Conservation (phyloP, 805 yeast genomes). For the Saccharomycopsis amapae region DNA sequence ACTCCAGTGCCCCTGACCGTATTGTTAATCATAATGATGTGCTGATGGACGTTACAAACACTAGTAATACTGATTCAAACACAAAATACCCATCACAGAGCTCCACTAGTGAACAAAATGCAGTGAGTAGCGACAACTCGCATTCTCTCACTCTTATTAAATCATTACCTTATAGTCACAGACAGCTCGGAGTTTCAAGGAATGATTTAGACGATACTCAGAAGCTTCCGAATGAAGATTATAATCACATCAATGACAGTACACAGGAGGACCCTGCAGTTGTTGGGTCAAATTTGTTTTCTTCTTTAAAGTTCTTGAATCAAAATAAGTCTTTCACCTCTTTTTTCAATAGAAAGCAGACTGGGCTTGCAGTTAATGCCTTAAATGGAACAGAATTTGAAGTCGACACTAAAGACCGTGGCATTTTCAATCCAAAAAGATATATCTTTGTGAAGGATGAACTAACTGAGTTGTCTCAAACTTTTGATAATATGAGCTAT, state of each 20-base stretch:
- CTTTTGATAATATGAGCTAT: conserved; percentile 86
- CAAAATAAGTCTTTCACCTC: conserved; percentile 1
- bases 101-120: neutral
- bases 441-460: conserved; percentile 48
- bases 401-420: neutral
- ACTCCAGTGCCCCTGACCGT: too few species aligned
- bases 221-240: too few species aligned
- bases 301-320: neutral
- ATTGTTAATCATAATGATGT: too few species aligned
- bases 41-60: too few species aligned
- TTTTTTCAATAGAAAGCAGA: neutral
- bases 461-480: conserved; percentile 77
- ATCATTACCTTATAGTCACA: conserved; percentile 16
- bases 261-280: too few species aligned
- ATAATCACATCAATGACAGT: too few species aligned
- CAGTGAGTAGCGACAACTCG: neutral
- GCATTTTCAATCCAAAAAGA: conserved; percentile 16
- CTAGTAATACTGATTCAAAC: too few species aligned
- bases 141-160: neutral
- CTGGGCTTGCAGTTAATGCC: neutral
- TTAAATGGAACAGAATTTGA: neutral
- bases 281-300: neutral
- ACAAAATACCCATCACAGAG: too few species aligned
- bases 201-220: conserved; percentile 9
- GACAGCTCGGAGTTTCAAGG: conserved; percentile 12